A percentile compares a stretch with the other conserved stretches of the same genome.
These are phyloP conservation scores for Ustilago lituana DNA, from an alignment of 1,284 basidiomycete genomes.

Conservation along the genomic window DNA sequence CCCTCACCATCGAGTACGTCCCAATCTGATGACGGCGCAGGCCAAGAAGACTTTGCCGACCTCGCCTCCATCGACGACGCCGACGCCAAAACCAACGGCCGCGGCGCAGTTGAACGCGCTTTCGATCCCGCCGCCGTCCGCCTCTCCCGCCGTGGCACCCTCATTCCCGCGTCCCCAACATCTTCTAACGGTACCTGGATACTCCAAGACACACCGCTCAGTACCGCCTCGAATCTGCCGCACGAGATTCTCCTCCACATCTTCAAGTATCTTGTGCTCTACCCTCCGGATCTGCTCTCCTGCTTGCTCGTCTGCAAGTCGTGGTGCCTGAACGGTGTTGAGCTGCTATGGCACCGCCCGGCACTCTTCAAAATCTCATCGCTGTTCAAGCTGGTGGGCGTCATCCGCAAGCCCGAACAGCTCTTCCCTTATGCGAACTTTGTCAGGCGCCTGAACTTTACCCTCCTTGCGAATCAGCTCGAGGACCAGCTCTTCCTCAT, in stretches of 20 bases:
- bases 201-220: constrained; percentile 20
- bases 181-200: constrained; percentile 45
- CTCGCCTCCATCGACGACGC: constrained; percentile 42
- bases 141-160: constrained; percentile 43
- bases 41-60: constrained; percentile 51
- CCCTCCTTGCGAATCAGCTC: constrained; percentile 77
- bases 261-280: constrained; percentile 81
- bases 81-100: constrained; percentile 10
- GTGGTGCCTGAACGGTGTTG: constrained; percentile 95
- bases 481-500: constrained; percentile 81
- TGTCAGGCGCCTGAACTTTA: constrained; percentile 90
- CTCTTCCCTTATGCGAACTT: constrained; percentile 89
- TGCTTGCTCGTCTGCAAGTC: constrained; percentile 79
- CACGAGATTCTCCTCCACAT: constrained; percentile 94
- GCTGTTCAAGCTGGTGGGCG: constrained; percentile 73
- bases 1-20: constrained; percentile 60
- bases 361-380: constrained; percentile 77
- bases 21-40: constrained; percentile 57
- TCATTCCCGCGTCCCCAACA: constrained; percentile 42
- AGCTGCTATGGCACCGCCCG: constrained; percentile 94
- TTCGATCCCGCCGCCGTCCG: constrained; percentile 31
- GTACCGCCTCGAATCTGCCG: constrained; percentile 72
- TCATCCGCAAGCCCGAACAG: constrained; percentile 66
- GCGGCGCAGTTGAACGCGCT: constrained; percentile 7
- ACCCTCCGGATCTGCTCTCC: constrained; percentile 74